These are phyloP conservation scores for Elongisporangium anandrum DNA, from an alignment of 352 stramenopile genomes.

Conservation along the genomic window DNA sequence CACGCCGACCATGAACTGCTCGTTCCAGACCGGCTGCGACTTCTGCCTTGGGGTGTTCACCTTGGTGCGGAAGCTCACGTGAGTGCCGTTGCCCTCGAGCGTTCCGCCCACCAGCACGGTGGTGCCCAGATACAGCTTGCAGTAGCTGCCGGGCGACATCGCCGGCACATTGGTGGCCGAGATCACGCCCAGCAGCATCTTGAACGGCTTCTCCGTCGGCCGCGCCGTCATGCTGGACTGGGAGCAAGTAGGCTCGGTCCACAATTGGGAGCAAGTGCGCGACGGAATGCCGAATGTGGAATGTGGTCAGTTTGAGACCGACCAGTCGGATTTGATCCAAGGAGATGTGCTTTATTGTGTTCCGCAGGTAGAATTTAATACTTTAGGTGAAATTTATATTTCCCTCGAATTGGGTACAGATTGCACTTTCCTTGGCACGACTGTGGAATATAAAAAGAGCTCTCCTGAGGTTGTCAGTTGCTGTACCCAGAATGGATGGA, in stretches of 20 bases:
- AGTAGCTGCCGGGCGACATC: slow-evolving; percentile 58
- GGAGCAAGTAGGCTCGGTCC: too few species aligned
- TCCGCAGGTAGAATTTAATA: neutral
- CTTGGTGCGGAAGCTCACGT: slow-evolving; percentile 45
- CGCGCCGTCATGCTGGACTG: neutral
- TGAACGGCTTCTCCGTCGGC: slow-evolving; percentile 6
- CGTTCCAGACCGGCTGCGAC: slow-evolving; percentile 46
- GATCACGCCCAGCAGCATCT: slow-evolving; percentile 53
- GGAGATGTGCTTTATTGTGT: neutral
- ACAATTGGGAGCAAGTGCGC: too few species aligned
- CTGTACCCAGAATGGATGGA: neutral
- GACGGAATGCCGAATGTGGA: neutral
- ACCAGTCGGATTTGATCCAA: neutral
- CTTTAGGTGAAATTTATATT: neutral
- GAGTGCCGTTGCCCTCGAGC: slow-evolving; percentile 15
- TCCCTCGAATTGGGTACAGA: neutral
- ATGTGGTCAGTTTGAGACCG: neutral
- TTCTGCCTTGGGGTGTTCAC: slow-evolving; percentile 22
- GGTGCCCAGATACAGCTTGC: slow-evolving; percentile 59
- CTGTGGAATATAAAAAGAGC: neutral
- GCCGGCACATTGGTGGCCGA: slow-evolving; percentile 41
- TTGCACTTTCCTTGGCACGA: neutral
- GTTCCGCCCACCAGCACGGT: slow-evolving; percentile 43
- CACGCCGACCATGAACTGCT: slow-evolving; percentile 47
- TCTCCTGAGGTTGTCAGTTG: neutral